Conservation (phyloP, 169 alveolate genomes). For the Babesia gibsoni region DNA sequence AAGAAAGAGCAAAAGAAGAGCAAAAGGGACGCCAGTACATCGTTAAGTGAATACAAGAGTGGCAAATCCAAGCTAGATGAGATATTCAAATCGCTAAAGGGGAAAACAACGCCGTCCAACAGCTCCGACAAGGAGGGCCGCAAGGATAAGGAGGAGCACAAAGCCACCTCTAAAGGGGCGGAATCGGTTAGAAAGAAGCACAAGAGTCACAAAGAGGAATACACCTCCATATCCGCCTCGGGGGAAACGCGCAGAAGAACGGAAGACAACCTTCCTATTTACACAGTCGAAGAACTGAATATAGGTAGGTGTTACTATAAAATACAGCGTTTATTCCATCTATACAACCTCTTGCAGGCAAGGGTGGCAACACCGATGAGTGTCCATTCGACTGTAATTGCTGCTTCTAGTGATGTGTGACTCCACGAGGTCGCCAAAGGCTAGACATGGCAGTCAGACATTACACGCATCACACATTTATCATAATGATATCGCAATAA, state of each 20-base stretch:
- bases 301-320: conserved; percentile 56
- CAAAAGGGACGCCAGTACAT: neutral
- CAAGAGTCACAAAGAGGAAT: neutral
- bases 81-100: conserved; percentile 3
- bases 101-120: neutral
- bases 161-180: neutral
- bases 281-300: conserved; percentile 72
- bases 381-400: conserved; percentile 78
- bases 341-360: conserved; percentile 39
- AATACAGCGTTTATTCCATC: neutral
- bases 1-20: neutral
- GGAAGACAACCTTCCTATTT: conserved; percentile 72
- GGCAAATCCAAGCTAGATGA: conserved; percentile 9
- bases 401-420: too few species aligned
- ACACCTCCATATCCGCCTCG: neutral
- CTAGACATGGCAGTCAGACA: too few species aligned
- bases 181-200: too few species aligned
- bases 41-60: neutral
- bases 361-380: conserved; percentile 73
- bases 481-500: too few species aligned
- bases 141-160: conserved; percentile 4
- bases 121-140: neutral
- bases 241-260: conserved; percentile 47
- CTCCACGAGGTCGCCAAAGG: too few species aligned
- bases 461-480: too few species aligned